Evolutionary conservation across 208 protist species (phyloP), one percentile per base, ranked within the genome.

Genomic region (Sergeia podlipaevii): DNA sequence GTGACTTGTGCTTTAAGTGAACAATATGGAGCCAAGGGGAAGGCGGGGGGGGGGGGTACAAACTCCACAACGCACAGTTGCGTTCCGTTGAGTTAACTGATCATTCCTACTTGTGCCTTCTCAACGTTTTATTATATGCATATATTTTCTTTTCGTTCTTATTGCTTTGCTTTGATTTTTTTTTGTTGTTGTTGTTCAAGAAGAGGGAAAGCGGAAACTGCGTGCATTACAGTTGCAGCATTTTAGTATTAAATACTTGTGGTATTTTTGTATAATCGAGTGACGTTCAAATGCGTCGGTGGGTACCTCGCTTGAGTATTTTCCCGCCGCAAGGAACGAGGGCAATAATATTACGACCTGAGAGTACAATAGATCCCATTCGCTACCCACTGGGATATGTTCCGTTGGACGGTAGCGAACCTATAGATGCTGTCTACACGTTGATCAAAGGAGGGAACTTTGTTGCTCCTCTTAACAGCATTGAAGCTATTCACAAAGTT

Each of bases 341-440:
- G 29, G 44, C 39, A 33, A 41, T 18, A 44, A 45, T 27, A 48
- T 41, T 85, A 3, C 50, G 78, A 17, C 74, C 78, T 0, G 63
- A 81, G 27, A 26, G 51, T 0, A 79, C 70, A 6, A 27, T 61
- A 0, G 63, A 76, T 47, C 58, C 78, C 1, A 21, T 20, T 0
- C 48, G 65, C 2, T 94, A 86, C 56, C 88, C 88, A 26, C 54
- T 83, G 8, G 88, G 88, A 1, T 95, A 85, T 43, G 77, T 92
- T 1, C 81, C 88, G 11, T 51, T 95, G 30, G 79, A 90, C 42
- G 88, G 85, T 1, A 78, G 60, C 1, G 84, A 95, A 45, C 58
- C 88, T 0, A 81, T 92, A 45, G 84, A 92, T 39, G 62, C 66
- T 17, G 68, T 95, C 10, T 95, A 85, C 46, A 46, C 71, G n/a